A percentile compares a stretch with the other conserved stretches of the same genome.
Evolutionary conservation across 2,329 filamentous ascomycete genomes (phyloP).

Genomic region (Cladosporium sp.): DNA sequence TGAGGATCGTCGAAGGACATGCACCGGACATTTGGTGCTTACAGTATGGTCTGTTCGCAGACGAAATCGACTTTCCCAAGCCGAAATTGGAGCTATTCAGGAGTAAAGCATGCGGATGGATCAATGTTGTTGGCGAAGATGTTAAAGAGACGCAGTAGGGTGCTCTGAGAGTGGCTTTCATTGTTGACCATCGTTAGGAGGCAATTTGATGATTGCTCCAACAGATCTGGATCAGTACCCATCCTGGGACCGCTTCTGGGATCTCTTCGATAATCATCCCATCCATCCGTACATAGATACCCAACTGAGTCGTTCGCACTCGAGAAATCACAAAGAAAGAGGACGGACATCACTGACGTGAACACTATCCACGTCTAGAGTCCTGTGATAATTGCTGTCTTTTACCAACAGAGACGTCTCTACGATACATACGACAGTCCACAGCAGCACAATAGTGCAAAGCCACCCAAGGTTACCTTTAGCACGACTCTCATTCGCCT

Average conservation of each 20-base stretch:
- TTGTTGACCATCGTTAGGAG: neutral
- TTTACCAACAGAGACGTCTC: neutral
- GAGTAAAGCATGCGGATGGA: slow-evolving; percentile 23
- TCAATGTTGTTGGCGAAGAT: slow-evolving; percentile 21
- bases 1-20: slow-evolving; percentile 24
- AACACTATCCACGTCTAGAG: neutral
- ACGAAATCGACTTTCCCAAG: slow-evolving; percentile 21
- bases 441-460: neutral
- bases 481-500: neutral
- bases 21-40: slow-evolving; percentile 23
- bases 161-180: neutral
- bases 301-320: no score
- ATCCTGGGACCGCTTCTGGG: neutral
- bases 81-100: slow-evolving; percentile 26
- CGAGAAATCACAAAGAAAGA: neutral
- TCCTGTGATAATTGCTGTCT: neutral
- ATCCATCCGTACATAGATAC: no score
- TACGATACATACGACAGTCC: neutral
- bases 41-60: slow-evolving; percentile 27
- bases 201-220: neutral
- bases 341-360: neutral
- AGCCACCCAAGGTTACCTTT: neutral
- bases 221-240: neutral
- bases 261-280: no score
- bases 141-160: slow-evolving; percentile 20